These are phyloP conservation scores for Mucor lusitanicus DNA, from an alignment of 371 early-diverging fungal genomes.

Conservation along the genomic window DNA sequence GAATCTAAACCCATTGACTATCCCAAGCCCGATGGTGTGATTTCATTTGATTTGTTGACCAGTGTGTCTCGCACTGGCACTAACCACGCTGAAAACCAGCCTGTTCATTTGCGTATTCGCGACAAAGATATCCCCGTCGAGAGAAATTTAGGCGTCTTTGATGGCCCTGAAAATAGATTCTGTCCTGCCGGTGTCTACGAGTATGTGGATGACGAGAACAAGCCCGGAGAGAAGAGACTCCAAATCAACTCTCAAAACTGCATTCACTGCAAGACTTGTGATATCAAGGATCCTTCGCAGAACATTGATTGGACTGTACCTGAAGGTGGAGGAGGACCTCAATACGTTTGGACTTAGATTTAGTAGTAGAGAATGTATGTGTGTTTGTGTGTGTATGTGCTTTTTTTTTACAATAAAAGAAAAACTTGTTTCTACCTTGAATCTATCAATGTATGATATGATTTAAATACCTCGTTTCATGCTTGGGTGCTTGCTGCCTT, in stretches of 20 bases:
- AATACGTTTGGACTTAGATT: conserved; percentile 37
- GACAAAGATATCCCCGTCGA: conserved; percentile 77
- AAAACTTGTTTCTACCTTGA: too few relatives aligned
- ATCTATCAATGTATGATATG: too few relatives aligned
- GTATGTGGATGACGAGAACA: conserved; percentile 91
- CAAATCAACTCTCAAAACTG: conserved; percentile 98
- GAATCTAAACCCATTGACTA: conserved; percentile 89
- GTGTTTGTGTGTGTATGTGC: too few relatives aligned
- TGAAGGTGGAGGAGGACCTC: conserved; percentile 96
- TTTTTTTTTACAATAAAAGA: neutral
- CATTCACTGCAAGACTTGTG: conserved; percentile 99
- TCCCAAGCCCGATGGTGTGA: conserved; percentile 96
- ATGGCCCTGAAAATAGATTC: conserved; percentile 96
- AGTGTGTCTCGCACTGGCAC: conserved; percentile 95
- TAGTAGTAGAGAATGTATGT: too few relatives aligned
- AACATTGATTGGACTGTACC: conserved; percentile 99
- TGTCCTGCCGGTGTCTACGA: conserved; percentile 99
- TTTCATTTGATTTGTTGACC: conserved; percentile 93
- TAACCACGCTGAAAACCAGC: conserved; percentile 95
- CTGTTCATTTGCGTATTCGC: conserved; percentile 85
- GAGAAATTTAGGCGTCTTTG: conserved; percentile 83
- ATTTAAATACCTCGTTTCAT: too few relatives aligned
- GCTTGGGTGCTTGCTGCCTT: too few relatives aligned
- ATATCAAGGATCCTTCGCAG: conserved; percentile 98
- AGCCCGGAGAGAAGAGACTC: conserved; percentile 87